A percentile compares a stretch with the other conserved stretches of the same genome.
Conservation (phyloP, 129 eudicot genomes). For the Erigeron canadensis region DNA sequence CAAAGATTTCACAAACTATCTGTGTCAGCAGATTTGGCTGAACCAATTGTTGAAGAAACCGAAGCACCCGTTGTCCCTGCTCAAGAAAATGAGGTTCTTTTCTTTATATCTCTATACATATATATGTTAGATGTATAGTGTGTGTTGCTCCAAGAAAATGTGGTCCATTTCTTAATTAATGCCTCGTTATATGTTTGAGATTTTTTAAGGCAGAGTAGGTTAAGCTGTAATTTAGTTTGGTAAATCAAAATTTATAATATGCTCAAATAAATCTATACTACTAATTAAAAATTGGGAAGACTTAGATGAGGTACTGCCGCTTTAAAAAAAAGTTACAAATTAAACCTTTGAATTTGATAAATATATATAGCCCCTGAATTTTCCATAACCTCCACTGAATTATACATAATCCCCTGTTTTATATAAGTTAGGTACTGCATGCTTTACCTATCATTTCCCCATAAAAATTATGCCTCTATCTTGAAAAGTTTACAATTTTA, state of each 20-base stretch:
- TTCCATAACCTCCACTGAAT: too few relatives aligned
- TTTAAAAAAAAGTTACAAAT: too few relatives aligned
- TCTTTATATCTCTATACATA: not conserved
- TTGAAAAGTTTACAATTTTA: too few relatives aligned
- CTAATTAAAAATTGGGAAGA: too few relatives aligned
- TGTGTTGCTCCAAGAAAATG: not conserved
- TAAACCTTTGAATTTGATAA: too few relatives aligned
- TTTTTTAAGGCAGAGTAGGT: not conserved
- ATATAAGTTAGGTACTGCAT: too few relatives aligned
- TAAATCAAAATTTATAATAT: not conserved
- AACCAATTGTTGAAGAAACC: constrained; percentile 2
- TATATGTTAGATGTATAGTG: not conserved
- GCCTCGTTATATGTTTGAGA: not conserved
- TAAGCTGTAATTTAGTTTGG: not conserved
- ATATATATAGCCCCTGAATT: too few relatives aligned
- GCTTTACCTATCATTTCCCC: too few relatives aligned
- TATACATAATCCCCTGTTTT: too few relatives aligned
- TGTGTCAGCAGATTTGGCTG: constrained; percentile 2
- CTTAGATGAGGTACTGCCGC: too few relatives aligned
- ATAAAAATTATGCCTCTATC: too few relatives aligned
- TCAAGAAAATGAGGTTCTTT: not conserved
- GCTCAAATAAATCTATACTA: not conserved
- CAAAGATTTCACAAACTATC: constrained; percentile 34
- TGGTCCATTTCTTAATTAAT: not conserved
- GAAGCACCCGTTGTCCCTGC: not conserved